These are phyloP conservation scores for Fraxinus pennsylvanica DNA, from an alignment of 257 asterid species.

Conservation along the genomic window DNA sequence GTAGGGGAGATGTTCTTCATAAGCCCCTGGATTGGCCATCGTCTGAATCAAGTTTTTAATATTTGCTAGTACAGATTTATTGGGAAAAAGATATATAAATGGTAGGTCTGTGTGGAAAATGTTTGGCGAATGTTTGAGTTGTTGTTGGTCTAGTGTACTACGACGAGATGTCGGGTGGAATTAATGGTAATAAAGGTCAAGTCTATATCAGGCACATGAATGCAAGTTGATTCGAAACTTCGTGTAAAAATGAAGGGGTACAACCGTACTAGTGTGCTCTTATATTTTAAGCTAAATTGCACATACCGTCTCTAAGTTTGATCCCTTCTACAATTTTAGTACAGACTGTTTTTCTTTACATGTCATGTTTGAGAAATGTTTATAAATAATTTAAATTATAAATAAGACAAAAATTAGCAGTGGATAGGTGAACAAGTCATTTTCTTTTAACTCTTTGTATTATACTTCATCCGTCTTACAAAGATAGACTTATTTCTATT, in stretches of 20 bases:
- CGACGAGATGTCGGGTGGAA: conserved; percentile 1
- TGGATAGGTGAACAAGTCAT: too few species aligned
- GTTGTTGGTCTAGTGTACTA: conserved; percentile 20
- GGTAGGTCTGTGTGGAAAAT: conserved; percentile 9
- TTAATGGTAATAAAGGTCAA: not conserved
- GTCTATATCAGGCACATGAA: not conserved
- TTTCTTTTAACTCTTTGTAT: too few species aligned
- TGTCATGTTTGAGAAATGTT: too few species aligned
- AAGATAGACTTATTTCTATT: too few species aligned
- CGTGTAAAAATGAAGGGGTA: not conserved
- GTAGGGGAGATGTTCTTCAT: conserved; percentile 38
- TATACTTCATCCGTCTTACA: too few species aligned
- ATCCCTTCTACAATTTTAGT: too few species aligned
- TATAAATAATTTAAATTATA: too few species aligned
- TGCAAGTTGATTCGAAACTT: not conserved
- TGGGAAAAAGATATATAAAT: not conserved
- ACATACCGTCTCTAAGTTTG: too few species aligned
- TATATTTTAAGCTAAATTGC: too few species aligned
- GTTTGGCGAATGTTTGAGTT: conserved; percentile 14
- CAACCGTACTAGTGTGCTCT: not conserved
- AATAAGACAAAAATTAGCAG: too few species aligned
- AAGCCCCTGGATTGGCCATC: conserved; percentile 33
- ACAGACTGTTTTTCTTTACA: too few species aligned
- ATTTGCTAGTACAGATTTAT: not conserved
- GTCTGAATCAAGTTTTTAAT: not conserved